Evolutionary conservation across 2,329 filamentous ascomycete species (phyloP), one percentile per base, ranked within the genome.

Genomic region (Teratosphaeria nubilosa): DNA sequence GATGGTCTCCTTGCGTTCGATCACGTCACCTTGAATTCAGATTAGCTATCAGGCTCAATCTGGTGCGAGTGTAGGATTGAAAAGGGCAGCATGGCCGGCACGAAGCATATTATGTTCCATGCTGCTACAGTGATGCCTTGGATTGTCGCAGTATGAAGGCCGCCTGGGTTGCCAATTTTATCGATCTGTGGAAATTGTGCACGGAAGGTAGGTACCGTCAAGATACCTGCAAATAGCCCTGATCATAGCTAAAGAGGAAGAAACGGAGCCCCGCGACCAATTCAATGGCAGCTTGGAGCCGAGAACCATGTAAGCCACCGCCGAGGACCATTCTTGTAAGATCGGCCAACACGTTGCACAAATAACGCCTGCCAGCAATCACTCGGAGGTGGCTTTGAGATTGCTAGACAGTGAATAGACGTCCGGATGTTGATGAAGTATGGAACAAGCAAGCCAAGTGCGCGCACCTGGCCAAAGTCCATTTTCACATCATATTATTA

Each of bases 181-280:
- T 75, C 65, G 61, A 77, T 76, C 10, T 70, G 63, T 3, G 75
- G 74, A 61, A 76, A 75, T 54, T 69, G 69, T 54, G 68, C 70
- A 54, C 66, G 65, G 60, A 77, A 77, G 1, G 73, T 73, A 2
- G 69, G 57, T 16, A 77, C 66, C 7, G 73, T 74, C 56, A 77
- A 65, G 14, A 77, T 68, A 55, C 75, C 75, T 55, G 74, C 75
- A 20, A 75, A 4, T 76, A 73, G 68, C 74, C 75, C 64, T 72
- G 56, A 60, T 74, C 74, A 55, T 61, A 61, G 7, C 59, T 57
- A n/a, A 41, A 41, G 16, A 41, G 34, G 34, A 41, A 41, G 55
- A 71, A 70, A 61, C 77, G 75, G 59, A 75, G 69, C 48, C 75
- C 75, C 31, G 76, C 76, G 59, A 77, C 72, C 14, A 76, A 57